These are phyloP conservation scores for Gelatoporia subvermispora DNA, from an alignment of 768 basidiomycete genomes.

Conservation along the genomic window DNA sequence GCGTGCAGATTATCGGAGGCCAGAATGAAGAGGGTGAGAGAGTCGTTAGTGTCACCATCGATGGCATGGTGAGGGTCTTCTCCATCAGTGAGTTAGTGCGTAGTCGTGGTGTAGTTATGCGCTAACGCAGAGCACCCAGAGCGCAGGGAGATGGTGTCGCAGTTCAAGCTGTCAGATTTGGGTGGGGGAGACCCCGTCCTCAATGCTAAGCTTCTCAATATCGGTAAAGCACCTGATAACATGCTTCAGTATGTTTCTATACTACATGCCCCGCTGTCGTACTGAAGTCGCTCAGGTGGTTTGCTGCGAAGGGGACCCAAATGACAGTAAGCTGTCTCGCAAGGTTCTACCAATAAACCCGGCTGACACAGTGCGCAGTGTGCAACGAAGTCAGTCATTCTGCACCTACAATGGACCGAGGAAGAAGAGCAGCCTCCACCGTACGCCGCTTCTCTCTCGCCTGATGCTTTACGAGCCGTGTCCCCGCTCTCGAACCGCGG, in stretches of 20 bases:
- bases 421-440: conserved; percentile 33
- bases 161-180: conserved; percentile 82
- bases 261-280: neutral
- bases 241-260: conserved; percentile 66
- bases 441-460: conserved; percentile 9
- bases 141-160: conserved; percentile 85
- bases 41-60: conserved; percentile 88
- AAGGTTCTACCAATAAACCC: neutral
- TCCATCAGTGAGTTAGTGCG: conserved; percentile 65
- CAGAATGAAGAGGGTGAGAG: conserved; percentile 53
- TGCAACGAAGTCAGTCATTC: conserved; percentile 81
- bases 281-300: conserved; percentile 54
- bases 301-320: conserved; percentile 83
- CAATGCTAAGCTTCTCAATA: conserved; percentile 64
- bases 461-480: conserved; percentile 13
- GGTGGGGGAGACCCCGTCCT: conserved; percentile 63
- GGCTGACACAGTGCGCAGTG: conserved; percentile 42
- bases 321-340: conserved; percentile 63
- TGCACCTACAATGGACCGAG: conserved; percentile 86
- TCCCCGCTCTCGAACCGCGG: conserved; percentile 22
- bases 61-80: conserved; percentile 86
- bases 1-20: conserved; percentile 75
- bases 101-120: neutral
- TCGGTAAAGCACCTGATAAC: conserved; percentile 79
- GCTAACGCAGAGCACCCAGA: conserved; percentile 31